phyloP scores from a whole-genome alignment of 2,329 filamentous ascomycete genomes.

The Botryotinia narcissicola region DNA sequence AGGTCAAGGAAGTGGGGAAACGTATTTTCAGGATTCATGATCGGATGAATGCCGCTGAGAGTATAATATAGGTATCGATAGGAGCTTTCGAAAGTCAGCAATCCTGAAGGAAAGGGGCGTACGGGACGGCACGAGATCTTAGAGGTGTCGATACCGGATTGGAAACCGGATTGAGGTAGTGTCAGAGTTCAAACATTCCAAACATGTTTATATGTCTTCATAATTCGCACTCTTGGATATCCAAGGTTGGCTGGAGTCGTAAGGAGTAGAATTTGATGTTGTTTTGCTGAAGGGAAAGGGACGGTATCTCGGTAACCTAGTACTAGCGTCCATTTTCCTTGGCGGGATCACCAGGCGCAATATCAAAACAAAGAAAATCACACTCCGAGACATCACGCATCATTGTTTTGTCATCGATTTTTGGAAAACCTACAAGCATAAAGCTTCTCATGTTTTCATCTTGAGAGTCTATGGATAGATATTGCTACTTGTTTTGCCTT shows the following conservation, averaged over 20 bases:
- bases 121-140: background rate
- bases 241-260: background rate
- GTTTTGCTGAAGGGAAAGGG: background rate
- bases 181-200: background rate
- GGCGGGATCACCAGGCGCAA: background rate
- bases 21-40: background rate
- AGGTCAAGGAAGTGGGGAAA: background rate
- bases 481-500: background rate
- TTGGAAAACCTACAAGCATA: background rate
- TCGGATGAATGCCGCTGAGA: background rate
- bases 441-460: background rate
- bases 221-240: background rate
- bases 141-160: background rate
- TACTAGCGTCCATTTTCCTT: background rate
- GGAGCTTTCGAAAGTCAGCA: background rate
- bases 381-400: background rate
- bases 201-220: background rate
- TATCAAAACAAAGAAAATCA: background rate
- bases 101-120: background rate
- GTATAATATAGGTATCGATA: background rate
- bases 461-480: background rate
- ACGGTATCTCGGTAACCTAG: background rate
- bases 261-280: background rate
- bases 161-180: background rate
- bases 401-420: background rate